Evolutionary conservation across 108 stramenopile genomes (phyloP).

Genomic region (Conticribra guillardii): DNA sequence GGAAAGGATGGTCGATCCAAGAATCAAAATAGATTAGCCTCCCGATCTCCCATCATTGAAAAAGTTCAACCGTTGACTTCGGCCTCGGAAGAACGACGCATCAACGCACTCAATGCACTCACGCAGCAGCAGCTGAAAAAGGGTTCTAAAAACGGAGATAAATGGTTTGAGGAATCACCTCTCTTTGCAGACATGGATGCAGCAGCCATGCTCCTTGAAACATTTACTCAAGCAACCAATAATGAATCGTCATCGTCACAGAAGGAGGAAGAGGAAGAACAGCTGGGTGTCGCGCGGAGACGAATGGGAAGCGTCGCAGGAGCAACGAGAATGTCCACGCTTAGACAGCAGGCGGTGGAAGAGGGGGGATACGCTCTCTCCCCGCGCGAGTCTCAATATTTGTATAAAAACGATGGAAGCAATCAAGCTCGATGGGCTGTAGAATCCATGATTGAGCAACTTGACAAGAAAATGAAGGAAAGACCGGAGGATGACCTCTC

Average conservation of each 20-base stretch:
- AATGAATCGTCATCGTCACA: conserved; percentile 2
- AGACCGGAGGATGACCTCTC: conserved; percentile 7
- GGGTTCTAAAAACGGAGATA: not conserved
- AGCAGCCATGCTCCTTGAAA: conserved; percentile 43
- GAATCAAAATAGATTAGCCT: not conserved
- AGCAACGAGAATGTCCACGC: conserved; percentile 29
- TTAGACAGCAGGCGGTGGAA: conserved; percentile 32
- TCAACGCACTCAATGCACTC: conserved; percentile 40
- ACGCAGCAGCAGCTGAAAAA: conserved; percentile 18
- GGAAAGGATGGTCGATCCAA: not conserved
- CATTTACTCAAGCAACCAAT: conserved; percentile 23
- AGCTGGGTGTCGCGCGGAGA: not conserved
- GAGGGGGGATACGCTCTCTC: conserved; percentile 27
- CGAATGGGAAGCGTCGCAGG: conserved; percentile 44
- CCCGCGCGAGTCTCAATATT: conserved; percentile 26
- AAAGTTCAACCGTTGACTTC: conserved; percentile 43
- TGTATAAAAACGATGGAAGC: conserved; percentile 26
- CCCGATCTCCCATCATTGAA: conserved; percentile 24
- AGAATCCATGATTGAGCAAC: conserved; percentile 33
- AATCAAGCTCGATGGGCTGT: conserved; percentile 27
- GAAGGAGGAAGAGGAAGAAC: not conserved
- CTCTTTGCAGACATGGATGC: conserved; percentile 45
- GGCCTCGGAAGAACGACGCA: conserved; percentile 37
- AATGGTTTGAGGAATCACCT: conserved; percentile 10
- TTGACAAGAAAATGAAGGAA: conserved; percentile 40